Evolutionary conservation across 2,329 filamentous ascomycete species (phyloP), one percentile per base, ranked within the genome.

Genomic region (Fusarium nygamai): DNA sequence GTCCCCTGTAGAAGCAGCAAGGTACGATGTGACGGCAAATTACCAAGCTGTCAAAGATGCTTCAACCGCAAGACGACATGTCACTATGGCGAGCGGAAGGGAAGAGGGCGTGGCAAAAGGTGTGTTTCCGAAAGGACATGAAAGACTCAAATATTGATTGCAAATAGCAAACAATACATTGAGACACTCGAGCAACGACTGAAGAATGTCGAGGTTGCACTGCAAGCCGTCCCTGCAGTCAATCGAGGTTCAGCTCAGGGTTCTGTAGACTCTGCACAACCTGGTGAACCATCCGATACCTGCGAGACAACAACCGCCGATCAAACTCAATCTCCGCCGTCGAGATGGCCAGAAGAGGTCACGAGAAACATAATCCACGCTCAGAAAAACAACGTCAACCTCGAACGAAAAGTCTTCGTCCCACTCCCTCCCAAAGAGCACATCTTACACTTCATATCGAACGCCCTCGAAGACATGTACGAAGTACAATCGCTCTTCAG

Each of bases 241-340:
- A 29, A 6, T 11, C 1, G 20, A 8, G 17, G 12, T 5, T 6
- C 6, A 12, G 20, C 8, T 10, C 22, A 10, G 11, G 2, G 0
- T 33, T 19, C 38, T n/a, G 12, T 9, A 58, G 29, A 22, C 2
- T 4, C 12, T 6, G 4, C 29, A 31, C 6, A 22, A 2, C 17
- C 17, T 1, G 0, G 20, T 19, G 29, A 22, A 9, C 8, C 7
- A 9, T n/a, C 22, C 7, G 4, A 8, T 16, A 13, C 2, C n/a
- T 3, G 20, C 8, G 4, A 1, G 22, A n/a, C 11, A 24, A 6
- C 16, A 33, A 19, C 2, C 7, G 5, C 53, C 38, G 8, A 11
- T 10, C 17, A 2, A 33, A 16, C 8, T 19, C 53, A 33, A 19
- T 6, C 27, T 20, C 6, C 13, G 3, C 16, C 29, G 7, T 27